Evolutionary conservation across 2,329 filamentous ascomycete genomes (phyloP), one percentile per base, ranked within the genome.

Genomic region (Tolypocladium amazonense): DNA sequence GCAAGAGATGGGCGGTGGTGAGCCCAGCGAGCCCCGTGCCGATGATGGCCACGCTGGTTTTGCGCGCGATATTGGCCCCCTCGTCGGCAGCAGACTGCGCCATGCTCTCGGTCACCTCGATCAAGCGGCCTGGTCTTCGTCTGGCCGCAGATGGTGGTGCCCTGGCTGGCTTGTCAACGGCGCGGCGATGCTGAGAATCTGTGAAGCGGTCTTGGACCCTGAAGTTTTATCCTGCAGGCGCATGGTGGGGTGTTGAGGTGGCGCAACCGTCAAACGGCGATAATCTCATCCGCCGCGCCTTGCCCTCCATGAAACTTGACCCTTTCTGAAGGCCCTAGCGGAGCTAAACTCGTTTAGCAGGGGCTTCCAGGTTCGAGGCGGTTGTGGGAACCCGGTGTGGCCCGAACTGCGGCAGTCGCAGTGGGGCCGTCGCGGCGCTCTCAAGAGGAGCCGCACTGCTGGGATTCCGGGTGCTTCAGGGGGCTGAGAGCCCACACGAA

Each of bases 1-100:
- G 67, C 9, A 76, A 62, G 3, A 76, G 68, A 56, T 73, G 69
- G 0, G 70, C 72, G 0, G 73, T 70, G 0, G 73, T 70, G 0
- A 76, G 67, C 1, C 74, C 74, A 15, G 74, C 72, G 14, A 76
- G 59, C 1, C 74, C 74, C 1, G 72, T 74, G 12, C 74, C 74
- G 37, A 76, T 64, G 47, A 76, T 65, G 59, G 74, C 74, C 30
- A 72, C 70, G 45, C 45, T 50, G 45, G 14, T 30, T 30, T 30
- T 30, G 25, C 45, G 45, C 14, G 23, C 25, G 25, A 18, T 25
- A 30, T 18, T 1, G 45, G 3, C 23, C 14, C 25, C 45, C 5
- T 18, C 45, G 25, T 18, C 25, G 1, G 7, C 45, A 9, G 45
- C 45, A 15, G 25, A 30, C 45, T 30, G 45, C 2, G 45, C 45